Percentiles rank a stretch among this genome's conserved stretches.
These are phyloP conservation scores for Leishmania turanica DNA, from an alignment of 208 protist genomes.

Conservation along the genomic window DNA sequence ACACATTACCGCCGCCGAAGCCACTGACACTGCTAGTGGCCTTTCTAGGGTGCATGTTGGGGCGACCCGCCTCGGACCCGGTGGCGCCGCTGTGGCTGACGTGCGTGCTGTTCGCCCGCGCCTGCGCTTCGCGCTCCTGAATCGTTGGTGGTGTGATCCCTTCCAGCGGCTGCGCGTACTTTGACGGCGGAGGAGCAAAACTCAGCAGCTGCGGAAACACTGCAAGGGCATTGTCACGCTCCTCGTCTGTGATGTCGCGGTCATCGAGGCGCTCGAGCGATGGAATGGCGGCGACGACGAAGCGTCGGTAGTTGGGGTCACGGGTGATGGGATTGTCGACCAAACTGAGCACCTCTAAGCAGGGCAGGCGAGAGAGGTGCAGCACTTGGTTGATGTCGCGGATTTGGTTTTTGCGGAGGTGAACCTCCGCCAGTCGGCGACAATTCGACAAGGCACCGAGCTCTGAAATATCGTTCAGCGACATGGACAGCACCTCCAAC, in stretches of 20 bases:
- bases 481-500: conserved; percentile 88
- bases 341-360: conserved; percentile 78
- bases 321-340: conserved; percentile 86
- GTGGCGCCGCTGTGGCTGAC: not conserved
- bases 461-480: conserved; percentile 84
- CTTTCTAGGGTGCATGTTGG: not conserved
- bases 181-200: conserved; percentile 77
- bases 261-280: conserved; percentile 78
- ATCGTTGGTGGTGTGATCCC: conserved; percentile 26
- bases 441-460: conserved; percentile 78
- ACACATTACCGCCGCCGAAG: not conserved
- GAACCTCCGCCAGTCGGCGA: conserved; percentile 66
- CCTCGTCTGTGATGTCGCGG: conserved; percentile 62
- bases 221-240: conserved; percentile 61
- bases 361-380: conserved; percentile 69
- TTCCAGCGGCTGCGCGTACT: conserved; percentile 60
- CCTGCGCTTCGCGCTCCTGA: conserved; percentile 26
- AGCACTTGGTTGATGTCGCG: conserved; percentile 88
- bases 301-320: conserved; percentile 89
- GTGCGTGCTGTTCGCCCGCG: conserved; percentile 6
- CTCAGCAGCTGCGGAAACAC: conserved; percentile 80
- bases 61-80: not conserved
- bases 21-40: not conserved
- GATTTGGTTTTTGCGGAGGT: conserved; percentile 88
- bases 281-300: conserved; percentile 84